Evolutionary conservation across 768 basidiomycete species (phyloP), one percentile per base, ranked within the genome.

Genomic region (Phanerochaete sordida): DNA sequence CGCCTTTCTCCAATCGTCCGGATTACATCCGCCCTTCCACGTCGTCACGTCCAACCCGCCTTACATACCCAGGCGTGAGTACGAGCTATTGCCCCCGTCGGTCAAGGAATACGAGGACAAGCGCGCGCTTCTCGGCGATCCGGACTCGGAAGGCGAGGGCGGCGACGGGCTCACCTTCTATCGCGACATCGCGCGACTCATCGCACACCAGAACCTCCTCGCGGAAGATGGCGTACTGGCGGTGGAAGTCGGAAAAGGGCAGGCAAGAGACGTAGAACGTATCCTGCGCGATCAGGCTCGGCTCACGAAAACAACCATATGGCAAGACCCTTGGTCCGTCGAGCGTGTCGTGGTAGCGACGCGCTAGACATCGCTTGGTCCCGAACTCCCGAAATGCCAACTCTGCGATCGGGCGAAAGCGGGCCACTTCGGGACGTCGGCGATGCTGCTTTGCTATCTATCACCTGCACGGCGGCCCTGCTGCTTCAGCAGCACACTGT

Each of bases 31-130:
- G 23, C 83, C 88, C 1, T 91, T 86, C 73, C 87, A 93, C 73
- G 75, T 95, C 58, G 76, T 95, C 67, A 93, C 92, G 12, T 84
- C 87, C 16, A 95, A 95, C 74, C 90, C 91, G 26, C 90, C 93
- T 11, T 98, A 97, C 73, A 90, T 98, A 64, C 79, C 93, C 37
- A 78, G 72, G 62, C 65, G 73, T 39, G 87, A 89, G 60, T 95
- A 87, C 69, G 73, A 82, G 45, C 54, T 66, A 24, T 80, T 98
- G 33, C 81, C 88, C 8, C 61, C 68, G n/a, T 87, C 85, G 50
- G 95, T 98, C 56, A 81, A 75, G 53, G 77, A 82, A 55, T 91
- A 84, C 70, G 96, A 98, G 73, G 93, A 95, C 74, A 83, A 80
- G 9, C 79, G 76, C 16, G 95, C 95, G 12, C 82, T 98, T 24